A percentile compares a stretch with the other conserved stretches of the same genome.
Conservation (phyloP, 179 eudicot genomes). For the Beta lomatogona region DNA sequence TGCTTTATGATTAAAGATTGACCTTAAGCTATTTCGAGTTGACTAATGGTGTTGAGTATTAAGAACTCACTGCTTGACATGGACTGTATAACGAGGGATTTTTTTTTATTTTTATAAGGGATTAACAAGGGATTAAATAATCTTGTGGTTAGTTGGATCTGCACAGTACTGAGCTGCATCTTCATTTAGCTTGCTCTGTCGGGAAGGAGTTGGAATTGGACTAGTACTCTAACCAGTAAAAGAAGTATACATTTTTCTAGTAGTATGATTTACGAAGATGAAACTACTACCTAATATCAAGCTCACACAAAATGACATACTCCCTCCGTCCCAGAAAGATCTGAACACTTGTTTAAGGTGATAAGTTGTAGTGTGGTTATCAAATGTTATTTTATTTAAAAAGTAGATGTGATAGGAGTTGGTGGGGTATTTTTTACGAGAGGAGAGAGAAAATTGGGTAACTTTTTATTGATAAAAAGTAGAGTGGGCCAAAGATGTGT, state of each 20-base stretch:
- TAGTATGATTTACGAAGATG: background rate
- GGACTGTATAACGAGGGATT: background rate
- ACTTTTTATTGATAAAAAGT: too few species aligned
- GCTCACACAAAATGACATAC: background rate
- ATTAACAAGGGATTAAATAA: background rate
- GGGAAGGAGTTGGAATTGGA: background rate
- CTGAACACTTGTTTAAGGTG: too few species aligned
- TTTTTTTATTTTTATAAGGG: too few species aligned
- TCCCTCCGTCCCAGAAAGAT: too few species aligned
- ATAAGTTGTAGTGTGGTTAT: too few species aligned
- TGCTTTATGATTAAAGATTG: background rate
- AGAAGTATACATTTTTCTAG: background rate
- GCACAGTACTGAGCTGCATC: background rate
- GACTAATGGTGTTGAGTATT: background rate
- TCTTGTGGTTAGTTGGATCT: background rate
- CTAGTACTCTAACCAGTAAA: background rate
- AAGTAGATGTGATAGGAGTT: too few species aligned
- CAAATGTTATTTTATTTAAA: too few species aligned
- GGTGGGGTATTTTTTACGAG: too few species aligned
- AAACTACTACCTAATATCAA: background rate
- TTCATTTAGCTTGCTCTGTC: conserved; percentile 3
- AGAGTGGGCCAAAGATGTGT: too few species aligned
- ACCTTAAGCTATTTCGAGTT: background rate
- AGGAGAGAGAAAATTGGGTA: too few species aligned
- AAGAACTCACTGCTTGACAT: background rate